phyloP scores from a whole-genome alignment of 2,329 filamentous ascomycete species.

The Pestalotiopsis fici region DNA sequence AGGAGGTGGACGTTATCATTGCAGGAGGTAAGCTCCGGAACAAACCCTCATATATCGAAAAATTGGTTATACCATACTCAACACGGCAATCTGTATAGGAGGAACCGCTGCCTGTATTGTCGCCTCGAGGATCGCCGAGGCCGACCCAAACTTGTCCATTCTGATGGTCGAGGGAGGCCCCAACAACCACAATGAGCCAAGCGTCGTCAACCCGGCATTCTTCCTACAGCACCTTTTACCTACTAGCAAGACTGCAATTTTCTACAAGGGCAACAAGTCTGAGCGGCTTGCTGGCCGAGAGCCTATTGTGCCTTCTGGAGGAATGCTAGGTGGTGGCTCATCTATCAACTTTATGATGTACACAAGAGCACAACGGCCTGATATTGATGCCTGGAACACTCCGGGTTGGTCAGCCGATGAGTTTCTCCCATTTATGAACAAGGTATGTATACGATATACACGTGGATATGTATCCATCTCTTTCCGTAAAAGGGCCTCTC shows the following conservation, averaged over 20 bases:
- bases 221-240: conserved; percentile 49
- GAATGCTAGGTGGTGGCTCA: conserved; percentile 38
- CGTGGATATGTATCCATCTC: too few species aligned
- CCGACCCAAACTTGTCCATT: conserved; percentile 44
- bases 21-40: conserved; percentile 14
- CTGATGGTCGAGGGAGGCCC: conserved; percentile 55
- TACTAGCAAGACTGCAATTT: conserved; percentile 41
- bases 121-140: conserved; percentile 51
- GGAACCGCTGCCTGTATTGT: conserved; percentile 50
- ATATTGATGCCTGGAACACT: conserved; percentile 20
- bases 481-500: too few species aligned
- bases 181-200: conserved; percentile 51
- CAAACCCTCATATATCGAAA: neutral
- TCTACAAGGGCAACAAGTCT: conserved; percentile 49
- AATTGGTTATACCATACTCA: neutral
- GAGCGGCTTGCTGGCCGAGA: conserved; percentile 44
- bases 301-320: conserved; percentile 33
- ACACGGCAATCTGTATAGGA: conserved; percentile 16
- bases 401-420: conserved; percentile 18
- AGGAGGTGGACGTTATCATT: conserved; percentile 16
- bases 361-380: conserved; percentile 20
- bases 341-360: conserved; percentile 46
- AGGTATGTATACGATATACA: conserved; percentile 32
- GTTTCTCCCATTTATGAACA: conserved; percentile 51
- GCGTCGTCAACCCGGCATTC: conserved; percentile 50